These are phyloP conservation scores for Yamadazyma triangularis DNA, from an alignment of 1,139 yeast genomes.

Conservation along the genomic window DNA sequence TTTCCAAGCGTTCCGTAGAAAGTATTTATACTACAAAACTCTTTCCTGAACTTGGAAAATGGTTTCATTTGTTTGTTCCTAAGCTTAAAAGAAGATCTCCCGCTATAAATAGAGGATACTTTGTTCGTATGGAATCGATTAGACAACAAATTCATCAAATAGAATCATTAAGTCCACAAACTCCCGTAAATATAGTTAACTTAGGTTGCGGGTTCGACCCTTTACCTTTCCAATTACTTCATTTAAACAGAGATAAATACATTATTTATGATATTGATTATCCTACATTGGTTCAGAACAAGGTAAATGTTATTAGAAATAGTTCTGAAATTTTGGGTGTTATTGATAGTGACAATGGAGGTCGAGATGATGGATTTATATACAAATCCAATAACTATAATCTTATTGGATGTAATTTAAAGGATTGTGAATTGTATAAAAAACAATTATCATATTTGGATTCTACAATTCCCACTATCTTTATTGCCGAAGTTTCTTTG, in stretches of 20 bases:
- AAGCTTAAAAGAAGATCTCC: slow-evolving; percentile 72
- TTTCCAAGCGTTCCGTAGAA: slow-evolving; percentile 79
- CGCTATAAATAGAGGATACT: slow-evolving; percentile 77
- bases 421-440: slow-evolving; percentile 41
- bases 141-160: slow-evolving; percentile 48
- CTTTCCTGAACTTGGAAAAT: slow-evolving; percentile 36
- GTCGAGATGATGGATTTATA: slow-evolving; percentile 19
- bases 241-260: slow-evolving; percentile 17
- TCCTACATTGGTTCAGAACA: slow-evolving; percentile 58
- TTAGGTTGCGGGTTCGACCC: slow-evolving; percentile 85
- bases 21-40: slow-evolving; percentile 47
- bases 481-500: slow-evolving; percentile 77
- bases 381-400: slow-evolving; percentile 47
- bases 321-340: slow-evolving; percentile 45
- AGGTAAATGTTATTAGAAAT: slow-evolving; percentile 46
- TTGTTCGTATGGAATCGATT: slow-evolving; percentile 76
- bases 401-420: slow-evolving; percentile 70
- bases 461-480: slow-evolving; percentile 37
- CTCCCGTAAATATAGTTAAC: slow-evolving; percentile 48
- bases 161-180: slow-evolving; percentile 17
- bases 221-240: slow-evolving; percentile 62
- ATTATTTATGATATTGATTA: slow-evolving; percentile 72
- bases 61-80: slow-evolving; percentile 65
- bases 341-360: slow-evolving; percentile 30
- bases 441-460: slow-evolving; percentile 27